These are phyloP conservation scores for Ottelia alismoides DNA, from an alignment of 106 monocot genomes.

Conservation along the genomic window DNA sequence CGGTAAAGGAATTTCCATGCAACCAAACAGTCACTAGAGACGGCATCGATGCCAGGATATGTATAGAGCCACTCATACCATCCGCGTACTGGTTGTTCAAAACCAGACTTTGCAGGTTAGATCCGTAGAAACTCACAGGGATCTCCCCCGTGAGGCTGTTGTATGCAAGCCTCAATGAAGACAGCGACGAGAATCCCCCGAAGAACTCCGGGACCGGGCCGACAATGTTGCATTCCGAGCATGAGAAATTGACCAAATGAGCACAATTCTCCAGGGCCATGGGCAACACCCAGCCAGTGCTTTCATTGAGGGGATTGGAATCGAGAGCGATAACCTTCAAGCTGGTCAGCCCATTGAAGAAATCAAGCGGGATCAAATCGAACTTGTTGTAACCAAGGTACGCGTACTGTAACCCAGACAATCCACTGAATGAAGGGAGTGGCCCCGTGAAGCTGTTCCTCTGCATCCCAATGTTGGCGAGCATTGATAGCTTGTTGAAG, in stretches of 20 bases:
- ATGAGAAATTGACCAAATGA: constrained; percentile 34
- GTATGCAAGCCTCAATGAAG: constrained; percentile 32
- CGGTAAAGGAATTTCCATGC: constrained; percentile 66
- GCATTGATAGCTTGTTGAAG: constrained; percentile 47
- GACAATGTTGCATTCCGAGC: constrained; percentile 26
- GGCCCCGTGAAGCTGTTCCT: constrained; percentile 48
- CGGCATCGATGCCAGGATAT: constrained; percentile 37
- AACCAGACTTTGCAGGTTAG: constrained; percentile 33
- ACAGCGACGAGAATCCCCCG: constrained; percentile 26
- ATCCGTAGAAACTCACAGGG: constrained; percentile 21
- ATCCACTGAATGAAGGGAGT: constrained; percentile 55
- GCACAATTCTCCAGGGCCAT: constrained; percentile 24
- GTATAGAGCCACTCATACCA: constrained; percentile 36
- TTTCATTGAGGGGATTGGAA: constrained; percentile 44
- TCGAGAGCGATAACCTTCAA: constrained; percentile 45
- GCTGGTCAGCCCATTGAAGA: constrained; percentile 42
- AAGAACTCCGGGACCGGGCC: constrained; percentile 56
- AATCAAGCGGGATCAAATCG: constrained; percentile 59
- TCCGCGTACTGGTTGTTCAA: constrained; percentile 48
- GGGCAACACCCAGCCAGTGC: constrained; percentile 47
- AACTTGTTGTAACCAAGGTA: constrained; percentile 47
- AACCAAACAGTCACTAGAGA: constrained; percentile 34
- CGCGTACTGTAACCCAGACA: constrained; percentile 41
- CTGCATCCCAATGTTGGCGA: constrained; percentile 56
- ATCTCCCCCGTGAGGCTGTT: constrained; percentile 46